These are phyloP conservation scores for Salvia sclarea DNA, from an alignment of 305 asterid genomes.

Conservation along the genomic window DNA sequence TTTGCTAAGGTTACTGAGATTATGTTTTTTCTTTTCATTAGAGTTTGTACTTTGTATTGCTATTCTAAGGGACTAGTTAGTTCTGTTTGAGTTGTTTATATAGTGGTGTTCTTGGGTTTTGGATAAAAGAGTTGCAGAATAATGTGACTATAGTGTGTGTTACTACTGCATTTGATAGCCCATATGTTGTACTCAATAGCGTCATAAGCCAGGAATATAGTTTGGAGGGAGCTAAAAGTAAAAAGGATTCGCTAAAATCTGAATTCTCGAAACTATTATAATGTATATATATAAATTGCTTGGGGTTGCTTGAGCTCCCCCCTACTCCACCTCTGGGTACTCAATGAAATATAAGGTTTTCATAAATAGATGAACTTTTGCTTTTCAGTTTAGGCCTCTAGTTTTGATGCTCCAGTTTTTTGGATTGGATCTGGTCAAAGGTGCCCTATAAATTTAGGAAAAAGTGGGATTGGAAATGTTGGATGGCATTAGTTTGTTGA, in stretches of 20 bases:
- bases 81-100: neutral
- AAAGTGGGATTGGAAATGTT: neutral
- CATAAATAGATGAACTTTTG: neutral
- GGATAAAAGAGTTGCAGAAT: conserved; percentile 12
- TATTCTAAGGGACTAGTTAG: neutral
- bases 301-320: too few species aligned
- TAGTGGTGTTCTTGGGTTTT: conserved; percentile 7
- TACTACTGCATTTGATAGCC: neutral
- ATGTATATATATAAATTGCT: too few species aligned
- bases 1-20: neutral
- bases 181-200: too few species aligned
- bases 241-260: too few species aligned
- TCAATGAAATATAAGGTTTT: neutral
- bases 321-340: too few species aligned
- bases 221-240: too few species aligned
- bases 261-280: too few species aligned
- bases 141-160: neutral
- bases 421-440: neutral
- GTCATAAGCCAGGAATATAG: too few species aligned
- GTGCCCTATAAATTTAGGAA: neutral
- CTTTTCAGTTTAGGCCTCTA: conserved; percentile 17
- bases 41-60: neutral
- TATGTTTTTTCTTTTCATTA: too few species aligned
- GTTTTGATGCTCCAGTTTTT: neutral
- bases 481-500: neutral